These are phyloP conservation scores for Miamiensis avidus DNA, from an alignment of 169 alveolate genomes.

Conservation along the genomic window DNA sequence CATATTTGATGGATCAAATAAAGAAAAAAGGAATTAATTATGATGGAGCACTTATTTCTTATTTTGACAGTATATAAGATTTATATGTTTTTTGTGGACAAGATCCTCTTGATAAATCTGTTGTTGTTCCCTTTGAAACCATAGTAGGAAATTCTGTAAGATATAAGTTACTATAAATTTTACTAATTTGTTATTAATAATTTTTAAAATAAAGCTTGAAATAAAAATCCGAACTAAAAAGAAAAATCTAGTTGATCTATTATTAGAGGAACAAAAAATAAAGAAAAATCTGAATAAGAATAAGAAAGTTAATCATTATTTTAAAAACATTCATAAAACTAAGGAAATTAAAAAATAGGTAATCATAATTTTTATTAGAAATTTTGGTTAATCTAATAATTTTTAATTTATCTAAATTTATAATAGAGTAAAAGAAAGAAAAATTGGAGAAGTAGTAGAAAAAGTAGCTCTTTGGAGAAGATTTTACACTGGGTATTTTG, in stretches of 20 bases:
- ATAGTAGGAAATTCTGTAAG: slow-evolving; percentile 5
- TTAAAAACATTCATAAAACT: not conserved
- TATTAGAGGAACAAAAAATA: slow-evolving; percentile 26
- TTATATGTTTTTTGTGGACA: slow-evolving; percentile 37
- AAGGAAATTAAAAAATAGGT: not conserved
- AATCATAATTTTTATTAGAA: not conserved
- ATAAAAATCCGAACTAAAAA: slow-evolving; percentile 15
- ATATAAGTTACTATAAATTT: too few species aligned
- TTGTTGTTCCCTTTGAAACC: slow-evolving; percentile 5
- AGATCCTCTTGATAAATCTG: slow-evolving; percentile 27
- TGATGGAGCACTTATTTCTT: slow-evolving; percentile 28
- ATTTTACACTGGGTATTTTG: slow-evolving; percentile 73
- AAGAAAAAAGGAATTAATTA: slow-evolving; percentile 5
- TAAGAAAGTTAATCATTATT: slow-evolving; percentile 1
- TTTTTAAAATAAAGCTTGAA: slow-evolving; percentile 18
- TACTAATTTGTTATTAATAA: not conserved
- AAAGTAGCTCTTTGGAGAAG: slow-evolving; percentile 85
- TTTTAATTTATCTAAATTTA: slow-evolving; percentile 23
- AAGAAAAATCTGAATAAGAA: slow-evolving; percentile 24
- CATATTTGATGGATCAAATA: not conserved
- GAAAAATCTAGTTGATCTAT: slow-evolving; percentile 21
- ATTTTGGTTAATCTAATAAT: not conserved
- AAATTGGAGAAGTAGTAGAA: slow-evolving; percentile 82
- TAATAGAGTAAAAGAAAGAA: slow-evolving; percentile 85
- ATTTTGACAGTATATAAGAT: slow-evolving; percentile 29